A percentile compares a stretch with the other conserved stretches of the same genome.
Evolutionary conservation across 495 filamentous ascomycete genomes (phyloP).

Genomic region (Hypoxylon trugodes): DNA sequence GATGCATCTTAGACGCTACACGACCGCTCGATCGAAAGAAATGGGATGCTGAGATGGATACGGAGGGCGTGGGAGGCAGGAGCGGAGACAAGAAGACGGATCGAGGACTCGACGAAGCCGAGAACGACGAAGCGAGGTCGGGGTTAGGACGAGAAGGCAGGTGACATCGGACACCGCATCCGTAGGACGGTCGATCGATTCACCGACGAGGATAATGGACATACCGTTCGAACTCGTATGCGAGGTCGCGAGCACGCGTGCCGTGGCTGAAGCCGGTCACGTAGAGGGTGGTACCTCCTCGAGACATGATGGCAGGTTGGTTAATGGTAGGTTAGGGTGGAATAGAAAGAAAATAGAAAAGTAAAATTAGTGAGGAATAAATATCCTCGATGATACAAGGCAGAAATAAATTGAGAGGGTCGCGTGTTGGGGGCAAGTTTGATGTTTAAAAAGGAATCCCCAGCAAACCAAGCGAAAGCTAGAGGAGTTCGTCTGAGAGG

Average conservation of each 20-base stretch:
- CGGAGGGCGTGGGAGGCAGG: slow-evolving; percentile 50
- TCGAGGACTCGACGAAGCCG: slow-evolving; percentile 49
- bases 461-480: slow-evolving; percentile 11
- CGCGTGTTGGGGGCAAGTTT: slow-evolving; percentile 27
- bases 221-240: slow-evolving; percentile 93
- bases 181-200: slow-evolving; percentile 47
- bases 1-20: slow-evolving; percentile 47
- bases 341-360: slow-evolving; percentile 33
- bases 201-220: slow-evolving; percentile 59
- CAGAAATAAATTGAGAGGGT: slow-evolving; percentile 12
- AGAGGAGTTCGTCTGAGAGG: slow-evolving; percentile 3
- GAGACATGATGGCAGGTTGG: slow-evolving; percentile 74
- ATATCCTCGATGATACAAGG: slow-evolving; percentile 31
- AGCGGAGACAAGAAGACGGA: slow-evolving; percentile 51
- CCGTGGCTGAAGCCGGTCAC: slow-evolving; percentile 97
- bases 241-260: slow-evolving; percentile 98
- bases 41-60: slow-evolving; percentile 51
- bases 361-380: slow-evolving; percentile 13
- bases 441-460: slow-evolving; percentile 20
- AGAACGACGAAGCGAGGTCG: slow-evolving; percentile 47
- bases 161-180: slow-evolving; percentile 48
- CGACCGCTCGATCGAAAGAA: slow-evolving; percentile 66
- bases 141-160: slow-evolving; percentile 43
- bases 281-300: slow-evolving; percentile 93
- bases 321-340: slow-evolving; percentile 30